Conservation (phyloP, 2,329 filamentous ascomycete genomes). For the Curvularia hawaiiensis region DNA sequence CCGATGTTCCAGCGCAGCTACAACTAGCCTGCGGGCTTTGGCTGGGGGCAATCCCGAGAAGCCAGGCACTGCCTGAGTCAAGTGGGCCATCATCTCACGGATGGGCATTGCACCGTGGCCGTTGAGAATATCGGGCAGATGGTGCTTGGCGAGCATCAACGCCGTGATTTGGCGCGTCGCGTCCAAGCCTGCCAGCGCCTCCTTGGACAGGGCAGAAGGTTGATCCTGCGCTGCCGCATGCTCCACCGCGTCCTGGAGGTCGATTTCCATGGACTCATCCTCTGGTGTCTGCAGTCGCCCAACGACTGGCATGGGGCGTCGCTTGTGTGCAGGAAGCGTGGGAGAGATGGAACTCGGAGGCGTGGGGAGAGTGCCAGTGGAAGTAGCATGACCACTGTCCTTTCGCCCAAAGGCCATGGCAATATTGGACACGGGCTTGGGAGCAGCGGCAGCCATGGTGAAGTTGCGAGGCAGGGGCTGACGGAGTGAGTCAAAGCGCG, state of each 20-base stretch:
- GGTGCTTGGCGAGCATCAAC: conserved; percentile 81
- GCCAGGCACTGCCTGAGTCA: conserved; percentile 90
- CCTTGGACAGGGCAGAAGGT: conserved; percentile 52
- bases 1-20: conserved; percentile 87
- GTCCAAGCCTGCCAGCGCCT: conserved; percentile 65
- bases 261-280: conserved; percentile 74
- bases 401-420: conserved; percentile 45
- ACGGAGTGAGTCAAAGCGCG: conserved; percentile 35
- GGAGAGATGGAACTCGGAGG: conserved; percentile 96
- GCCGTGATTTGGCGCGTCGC: conserved; percentile 83
- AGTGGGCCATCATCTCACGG: conserved; percentile 91
- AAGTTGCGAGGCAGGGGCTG: conserved; percentile 27
- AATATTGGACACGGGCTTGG: conserved; percentile 49
- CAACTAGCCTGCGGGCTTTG: conserved; percentile 88
- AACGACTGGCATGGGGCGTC: conserved; percentile 60
- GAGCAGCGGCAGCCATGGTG: conserved; percentile 45
- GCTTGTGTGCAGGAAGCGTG: conserved; percentile 78
- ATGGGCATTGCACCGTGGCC: conserved; percentile 91
- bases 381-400: conserved; percentile 34
- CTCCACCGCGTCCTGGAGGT: conserved; percentile 73
- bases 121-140: conserved; percentile 88
- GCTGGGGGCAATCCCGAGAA: conserved; percentile 87
- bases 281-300: conserved; percentile 54
- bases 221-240: conserved; percentile 54
- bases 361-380: conserved; percentile 70